Percentiles rank a stretch among this genome's conserved stretches.
These are phyloP conservation scores for Schoenoplectus tabernaemontani DNA, from an alignment of 202 grass and related monocot species.

Conservation along the genomic window DNA sequence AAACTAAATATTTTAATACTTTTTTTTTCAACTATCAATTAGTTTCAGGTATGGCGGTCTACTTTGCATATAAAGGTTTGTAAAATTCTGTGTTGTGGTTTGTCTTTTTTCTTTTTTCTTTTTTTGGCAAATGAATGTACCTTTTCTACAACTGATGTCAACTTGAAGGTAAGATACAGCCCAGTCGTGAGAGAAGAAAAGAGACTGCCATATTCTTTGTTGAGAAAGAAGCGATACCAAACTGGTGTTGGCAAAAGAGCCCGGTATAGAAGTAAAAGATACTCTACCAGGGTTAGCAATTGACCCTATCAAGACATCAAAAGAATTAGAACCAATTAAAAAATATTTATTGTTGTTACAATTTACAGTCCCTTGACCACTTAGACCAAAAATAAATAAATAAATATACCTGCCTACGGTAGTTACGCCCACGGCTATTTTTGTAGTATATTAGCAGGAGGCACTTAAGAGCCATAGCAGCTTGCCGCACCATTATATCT, in stretches of 20 bases:
- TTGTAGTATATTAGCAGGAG: slow-evolving; percentile 81
- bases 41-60: neutral
- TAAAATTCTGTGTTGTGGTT: too few species aligned
- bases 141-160: slow-evolving; percentile 91
- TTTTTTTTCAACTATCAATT: neutral
- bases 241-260: slow-evolving; percentile 77
- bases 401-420: slow-evolving; percentile 65
- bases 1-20: too few species aligned
- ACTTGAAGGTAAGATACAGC: slow-evolving; percentile 88
- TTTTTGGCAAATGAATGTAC: too few species aligned
- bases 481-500: slow-evolving; percentile 94
- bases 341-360: neutral
- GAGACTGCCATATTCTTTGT: slow-evolving; percentile 90
- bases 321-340: neutral
- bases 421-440: slow-evolving; percentile 73
- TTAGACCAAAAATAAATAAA: too few species aligned
- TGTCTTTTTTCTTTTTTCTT: too few species aligned
- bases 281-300: slow-evolving; percentile 81
- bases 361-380: too few species aligned
- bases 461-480: slow-evolving; percentile 88
- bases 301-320: slow-evolving; percentile 62
- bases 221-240: slow-evolving; percentile 91
- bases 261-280: slow-evolving; percentile 78
- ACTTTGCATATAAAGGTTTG: neutral
- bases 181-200: slow-evolving; percentile 94